Evolutionary conservation across 148 eudicot genomes (phyloP), one percentile per base, ranked within the genome.

Genomic region (Spergularia marina): DNA sequence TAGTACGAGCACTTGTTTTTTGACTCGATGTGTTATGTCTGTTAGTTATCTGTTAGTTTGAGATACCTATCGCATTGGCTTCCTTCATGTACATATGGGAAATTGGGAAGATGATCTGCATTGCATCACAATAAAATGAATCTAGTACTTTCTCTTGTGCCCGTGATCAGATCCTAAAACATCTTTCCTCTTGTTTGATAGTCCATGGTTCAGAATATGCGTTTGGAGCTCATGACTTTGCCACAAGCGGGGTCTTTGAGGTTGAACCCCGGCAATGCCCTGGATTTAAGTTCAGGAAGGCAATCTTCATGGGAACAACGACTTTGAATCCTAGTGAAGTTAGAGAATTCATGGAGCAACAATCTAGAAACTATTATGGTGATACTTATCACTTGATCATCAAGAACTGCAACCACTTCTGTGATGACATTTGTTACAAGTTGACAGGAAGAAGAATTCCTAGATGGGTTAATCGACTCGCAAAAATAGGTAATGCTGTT

Each of bases 341-440:
- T 55, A 82, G 92, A 79, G 91, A 93, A 58, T 91, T 93, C 75
- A 88, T 93, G 83, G 89, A 86, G 86, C 75, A 47, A 20, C 88
- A 89, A 78, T 83, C 94, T 56, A 74, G 74, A 64, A 83, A 81
- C 72, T 93, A 93, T 81, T 52, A 74, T 65, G 98, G 98, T 52
- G 90, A 93, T 79, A 68, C 91, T 0, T 93, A 93, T 77, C 91
- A 93, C 84, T 83, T 93, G 80, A 79, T 93, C 73, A 77, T 44
- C 54, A 93, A 91, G 76, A 93, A 93, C 75, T 93, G 98, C 87
- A 93, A 93, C 80, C 98, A 93, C 83, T 93, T 93, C 81, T 86
- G 86, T 53, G 91, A 85, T 44, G 92, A 93, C 70, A 83, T 89
- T 16, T 89, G 92, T 72, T 71, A 83, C 82, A 86, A 84, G 83